A percentile compares a stretch with the other conserved stretches of the same genome.
These are phyloP conservation scores for Rhodotorula babjevae DNA, from an alignment of 768 basidiomycete species.

Conservation along the genomic window DNA sequence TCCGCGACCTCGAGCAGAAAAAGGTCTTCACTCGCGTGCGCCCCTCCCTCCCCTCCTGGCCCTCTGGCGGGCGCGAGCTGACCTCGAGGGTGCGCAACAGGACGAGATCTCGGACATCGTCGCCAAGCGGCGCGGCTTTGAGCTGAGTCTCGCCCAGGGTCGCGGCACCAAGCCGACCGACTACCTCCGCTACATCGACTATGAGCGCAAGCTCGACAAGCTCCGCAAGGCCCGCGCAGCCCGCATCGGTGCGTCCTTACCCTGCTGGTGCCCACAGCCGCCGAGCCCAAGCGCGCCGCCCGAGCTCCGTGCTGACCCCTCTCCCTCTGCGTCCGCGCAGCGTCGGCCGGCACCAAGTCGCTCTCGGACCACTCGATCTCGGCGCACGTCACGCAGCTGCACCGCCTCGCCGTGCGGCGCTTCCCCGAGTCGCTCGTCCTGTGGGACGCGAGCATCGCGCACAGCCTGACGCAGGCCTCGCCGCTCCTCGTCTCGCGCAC, in stretches of 20 bases:
- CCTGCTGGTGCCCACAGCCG: no score
- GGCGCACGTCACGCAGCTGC: conserved; percentile 41
- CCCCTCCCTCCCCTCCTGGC: background rate
- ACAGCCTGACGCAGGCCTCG: conserved; percentile 33
- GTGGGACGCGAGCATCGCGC: conserved; percentile 40
- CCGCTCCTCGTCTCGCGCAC: conserved; percentile 38
- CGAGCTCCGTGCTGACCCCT: background rate
- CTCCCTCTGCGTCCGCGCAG: conserved; percentile 5
- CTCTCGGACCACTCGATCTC: conserved; percentile 42
- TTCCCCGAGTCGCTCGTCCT: conserved; percentile 37
- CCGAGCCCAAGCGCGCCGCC: no score
- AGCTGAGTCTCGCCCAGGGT: conserved; percentile 41
- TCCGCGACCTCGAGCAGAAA: conserved; percentile 44
- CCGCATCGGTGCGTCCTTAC: conserved; percentile 31
- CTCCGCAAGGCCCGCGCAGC: conserved; percentile 37
- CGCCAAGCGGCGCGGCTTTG: conserved; percentile 40
- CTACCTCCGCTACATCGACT: conserved; percentile 44
- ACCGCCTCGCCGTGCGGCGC: conserved; percentile 34
- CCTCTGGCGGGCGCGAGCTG: background rate
- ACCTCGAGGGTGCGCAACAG: background rate
- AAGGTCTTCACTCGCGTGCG: conserved; percentile 41
- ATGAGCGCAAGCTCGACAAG: conserved; percentile 43
- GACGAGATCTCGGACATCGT: conserved; percentile 44
- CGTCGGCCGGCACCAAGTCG: conserved; percentile 21
- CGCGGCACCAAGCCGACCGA: conserved; percentile 42